Evolutionary conservation across 495 filamentous ascomycete species (phyloP).

Genomic region (Hypoxylon trugodes): DNA sequence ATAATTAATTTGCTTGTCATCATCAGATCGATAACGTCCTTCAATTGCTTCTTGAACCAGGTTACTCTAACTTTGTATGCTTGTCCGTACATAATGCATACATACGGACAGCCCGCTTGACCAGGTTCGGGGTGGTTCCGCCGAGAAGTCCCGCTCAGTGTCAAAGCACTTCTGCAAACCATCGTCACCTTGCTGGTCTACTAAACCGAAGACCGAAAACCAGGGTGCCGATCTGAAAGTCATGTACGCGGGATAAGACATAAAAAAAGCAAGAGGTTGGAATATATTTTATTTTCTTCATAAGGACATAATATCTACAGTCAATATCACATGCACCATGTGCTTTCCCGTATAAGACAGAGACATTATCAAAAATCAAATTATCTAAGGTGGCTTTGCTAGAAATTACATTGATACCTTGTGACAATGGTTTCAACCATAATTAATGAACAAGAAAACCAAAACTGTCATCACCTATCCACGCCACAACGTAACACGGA

Average conservation of each 20-base stretch:
- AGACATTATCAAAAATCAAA: no score
- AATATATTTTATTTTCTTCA: slow-evolving; percentile 7
- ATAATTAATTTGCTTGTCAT: slow-evolving; percentile 5
- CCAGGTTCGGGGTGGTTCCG: slow-evolving; percentile 8
- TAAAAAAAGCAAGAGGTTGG: slow-evolving; percentile 5
- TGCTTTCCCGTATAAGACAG: no score
- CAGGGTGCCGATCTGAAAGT: slow-evolving; percentile 22
- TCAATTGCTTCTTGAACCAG: slow-evolving; percentile 1
- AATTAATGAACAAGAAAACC: no score
- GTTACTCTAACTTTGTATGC: slow-evolving; percentile 7
- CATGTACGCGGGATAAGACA: slow-evolving; percentile 12
- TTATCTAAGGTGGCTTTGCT: no score
- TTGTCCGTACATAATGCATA: no score
- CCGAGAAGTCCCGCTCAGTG: slow-evolving; percentile 20
- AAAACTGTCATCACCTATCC: not conserved
- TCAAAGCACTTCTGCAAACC: slow-evolving; percentile 14
- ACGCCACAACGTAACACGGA: not conserved
- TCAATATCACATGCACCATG: no score
- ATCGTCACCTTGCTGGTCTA: not conserved
- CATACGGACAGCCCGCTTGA: slow-evolving; percentile 1
- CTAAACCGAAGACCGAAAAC: slow-evolving; percentile 23
- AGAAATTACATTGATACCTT: slow-evolving; percentile 6
- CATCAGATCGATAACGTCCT: not conserved
- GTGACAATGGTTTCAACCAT: slow-evolving; percentile 5
- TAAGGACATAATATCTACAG: no score